Base-by-base conservation (phyloP, 306 rosid species). In the Cucurbita maxima region DNA sequence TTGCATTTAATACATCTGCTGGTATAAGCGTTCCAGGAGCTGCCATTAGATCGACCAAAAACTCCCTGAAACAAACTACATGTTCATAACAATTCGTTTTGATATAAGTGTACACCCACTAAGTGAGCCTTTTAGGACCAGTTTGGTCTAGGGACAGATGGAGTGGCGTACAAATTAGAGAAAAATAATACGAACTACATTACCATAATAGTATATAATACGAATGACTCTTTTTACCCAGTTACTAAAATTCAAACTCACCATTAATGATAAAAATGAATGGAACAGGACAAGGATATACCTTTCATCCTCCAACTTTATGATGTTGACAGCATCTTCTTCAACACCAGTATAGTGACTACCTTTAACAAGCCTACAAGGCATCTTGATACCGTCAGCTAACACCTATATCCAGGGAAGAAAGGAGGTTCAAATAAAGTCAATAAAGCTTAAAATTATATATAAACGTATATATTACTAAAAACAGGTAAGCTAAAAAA, bases 1-100 rank as follows among this genome's bases (percentile, higher is more conserved):
- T 88, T 59, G 85, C 80, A 77, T 64, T 95, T 80, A 80, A 85
- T 78, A 82, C 77, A 78, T 95, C 99, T 77, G 90, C 88, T 44
- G 99, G 99, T 76, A 95, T 80, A 71, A 95, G 92, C 15, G 92
- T 88, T 80, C 99, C 99, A 68, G 99, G 99, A 73, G 90, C 97
- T 78, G 90, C 96, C 99, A 95, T 95, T 78, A 95, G 92, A 86
- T 95, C 99, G 86, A 95, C 96, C 87, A 95, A 84, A 88, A 86
- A 95, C 85, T 95, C 99, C 91, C 99, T 95, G 91, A 80, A 83
- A 86, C 62, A 80, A 79, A 81, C 8, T 47, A 13, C 22, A 47
- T 20, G 25, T 4, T 45, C 20, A 13, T 22, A 45, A 45, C 38
- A 68, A 45, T 68, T 20, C 18, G 10, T 44, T 67, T 22, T 6